Evolutionary conservation across 331 rosid species (phyloP).

Genomic region (Pyracantha coccinea): DNA sequence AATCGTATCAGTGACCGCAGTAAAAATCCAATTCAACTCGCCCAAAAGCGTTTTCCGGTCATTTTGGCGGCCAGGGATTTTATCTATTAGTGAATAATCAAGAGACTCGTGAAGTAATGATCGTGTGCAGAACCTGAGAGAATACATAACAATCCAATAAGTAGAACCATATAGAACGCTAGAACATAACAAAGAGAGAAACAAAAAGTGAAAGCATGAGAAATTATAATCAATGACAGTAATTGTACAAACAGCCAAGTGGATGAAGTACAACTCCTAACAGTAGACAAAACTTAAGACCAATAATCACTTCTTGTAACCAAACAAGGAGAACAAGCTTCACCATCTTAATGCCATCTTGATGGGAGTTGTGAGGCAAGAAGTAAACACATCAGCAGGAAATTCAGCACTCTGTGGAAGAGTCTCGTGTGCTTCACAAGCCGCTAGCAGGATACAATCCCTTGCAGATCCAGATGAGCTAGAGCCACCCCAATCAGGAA

Average conservation of each 20-base stretch:
- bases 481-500: constrained; percentile 66
- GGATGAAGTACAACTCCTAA: not conserved
- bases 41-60: constrained; percentile 95
- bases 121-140: constrained; percentile 81
- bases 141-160: not conserved
- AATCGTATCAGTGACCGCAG: constrained; percentile 96
- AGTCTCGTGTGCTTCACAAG: constrained; percentile 95
- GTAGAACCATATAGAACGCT: not conserved
- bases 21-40: constrained; percentile 97
- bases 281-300: not conserved
- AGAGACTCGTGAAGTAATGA: constrained; percentile 75
- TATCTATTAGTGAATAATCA: constrained; percentile 75
- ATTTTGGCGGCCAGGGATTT: constrained; percentile 94
- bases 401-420: constrained; percentile 98
- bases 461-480: constrained; percentile 65
- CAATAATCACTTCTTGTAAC: not conserved
- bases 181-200: not conserved
- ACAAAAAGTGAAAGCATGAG: not conserved
- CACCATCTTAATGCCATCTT: constrained; percentile 99
- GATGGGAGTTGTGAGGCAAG: constrained; percentile 97
- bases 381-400: constrained; percentile 95
- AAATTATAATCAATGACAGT: not conserved
- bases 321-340: constrained; percentile 21
- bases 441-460: constrained; percentile 97
- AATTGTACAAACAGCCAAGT: not conserved